Evolutionary conservation across 441 rosid genomes (phyloP).

Genomic region (Corymbia citriodora): DNA sequence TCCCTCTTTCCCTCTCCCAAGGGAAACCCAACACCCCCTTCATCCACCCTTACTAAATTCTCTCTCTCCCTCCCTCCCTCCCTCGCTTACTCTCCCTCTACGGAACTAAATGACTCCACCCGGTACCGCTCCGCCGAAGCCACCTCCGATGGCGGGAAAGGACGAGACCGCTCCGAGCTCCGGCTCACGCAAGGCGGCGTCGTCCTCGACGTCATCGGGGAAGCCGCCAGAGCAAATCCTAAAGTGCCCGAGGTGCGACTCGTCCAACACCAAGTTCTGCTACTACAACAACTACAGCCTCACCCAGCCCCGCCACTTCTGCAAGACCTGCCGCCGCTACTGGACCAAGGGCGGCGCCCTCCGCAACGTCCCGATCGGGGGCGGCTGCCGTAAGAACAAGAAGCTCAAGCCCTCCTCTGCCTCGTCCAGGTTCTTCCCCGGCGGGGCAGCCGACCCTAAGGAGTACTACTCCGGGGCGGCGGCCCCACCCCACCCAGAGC

Average conservation of each 20-base stretch:
- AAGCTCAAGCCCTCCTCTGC: slow-evolving; percentile 51
- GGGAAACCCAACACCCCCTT: slow-evolving; percentile 22
- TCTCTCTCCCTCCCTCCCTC: not conserved
- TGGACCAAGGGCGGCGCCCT: slow-evolving; percentile 96
- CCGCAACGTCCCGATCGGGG: slow-evolving; percentile 89
- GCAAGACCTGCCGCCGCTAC: slow-evolving; percentile 88
- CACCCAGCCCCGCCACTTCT: slow-evolving; percentile 86
- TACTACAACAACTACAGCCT: slow-evolving; percentile 96
- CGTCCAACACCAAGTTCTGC: slow-evolving; percentile 89
- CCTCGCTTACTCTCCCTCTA: not conserved
- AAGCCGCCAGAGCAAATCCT: slow-evolving; percentile 40
- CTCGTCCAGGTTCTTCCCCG: slow-evolving; percentile 32
- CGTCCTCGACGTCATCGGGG: slow-evolving; percentile 19
- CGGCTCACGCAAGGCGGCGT: slow-evolving; percentile 16
- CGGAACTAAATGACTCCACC: not conserved
- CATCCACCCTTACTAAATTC: not conserved
- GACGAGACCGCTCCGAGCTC: not conserved
- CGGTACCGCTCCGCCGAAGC: not conserved
- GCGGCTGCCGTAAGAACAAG: slow-evolving; percentile 86
- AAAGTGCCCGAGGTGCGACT: slow-evolving; percentile 90
- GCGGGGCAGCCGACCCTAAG: slow-evolving; percentile 25
- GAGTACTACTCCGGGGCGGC: not conserved
- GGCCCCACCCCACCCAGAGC: slow-evolving; percentile 23
- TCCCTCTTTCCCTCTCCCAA: slow-evolving; percentile 32
- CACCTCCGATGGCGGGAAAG: not conserved